phyloP scores from a whole-genome alignment of 495 filamentous ascomycete genomes.

The Annulohypoxylon nitens region DNA sequence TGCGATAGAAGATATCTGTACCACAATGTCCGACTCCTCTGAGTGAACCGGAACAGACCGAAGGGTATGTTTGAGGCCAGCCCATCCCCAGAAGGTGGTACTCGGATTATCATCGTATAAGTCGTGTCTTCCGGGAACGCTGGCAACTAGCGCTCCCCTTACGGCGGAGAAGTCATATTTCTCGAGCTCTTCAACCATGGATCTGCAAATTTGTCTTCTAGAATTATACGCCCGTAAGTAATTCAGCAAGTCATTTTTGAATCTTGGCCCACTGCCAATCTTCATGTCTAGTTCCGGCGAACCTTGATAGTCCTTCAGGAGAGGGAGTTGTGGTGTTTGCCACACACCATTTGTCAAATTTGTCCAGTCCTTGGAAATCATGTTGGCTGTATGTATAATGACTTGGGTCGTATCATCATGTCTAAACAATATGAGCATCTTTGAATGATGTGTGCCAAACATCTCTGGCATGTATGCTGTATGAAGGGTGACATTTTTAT shows the following conservation, averaged over 20 bases:
- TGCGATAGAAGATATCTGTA: slow-evolving; percentile 87
- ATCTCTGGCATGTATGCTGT: slow-evolving; percentile 85
- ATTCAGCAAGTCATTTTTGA: slow-evolving; percentile 80
- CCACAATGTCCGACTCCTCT: slow-evolving; percentile 70
- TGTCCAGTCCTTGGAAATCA: slow-evolving; percentile 86
- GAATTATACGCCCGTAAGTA: slow-evolving; percentile 79
- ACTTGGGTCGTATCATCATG: slow-evolving; percentile 83
- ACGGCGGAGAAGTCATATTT: slow-evolving; percentile 78
- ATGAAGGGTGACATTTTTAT: slow-evolving; percentile 76
- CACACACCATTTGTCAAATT: slow-evolving; percentile 91
- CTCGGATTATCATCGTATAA: slow-evolving; percentile 57
- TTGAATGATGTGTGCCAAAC: slow-evolving; percentile 85
- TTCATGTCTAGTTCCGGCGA: slow-evolving; percentile 10
- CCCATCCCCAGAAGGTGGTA: slow-evolving; percentile 79
- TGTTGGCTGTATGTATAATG: slow-evolving; percentile 90
- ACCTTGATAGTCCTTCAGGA: slow-evolving; percentile 16
- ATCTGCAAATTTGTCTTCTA: slow-evolving; percentile 59
- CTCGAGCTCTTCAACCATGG: slow-evolving; percentile 67
- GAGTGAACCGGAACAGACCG: slow-evolving; percentile 59
- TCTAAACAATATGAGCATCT: slow-evolving; percentile 86
- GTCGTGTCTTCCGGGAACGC: slow-evolving; percentile 76
- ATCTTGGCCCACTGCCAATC: slow-evolving; percentile 73
- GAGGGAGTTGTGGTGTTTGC: slow-evolving; percentile 80
- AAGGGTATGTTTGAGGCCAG: slow-evolving; percentile 73
- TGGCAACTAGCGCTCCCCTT: slow-evolving; percentile 80